These are phyloP conservation scores for Diplodia corticola DNA, from an alignment of 2,329 filamentous ascomycete species.

Conservation along the genomic window DNA sequence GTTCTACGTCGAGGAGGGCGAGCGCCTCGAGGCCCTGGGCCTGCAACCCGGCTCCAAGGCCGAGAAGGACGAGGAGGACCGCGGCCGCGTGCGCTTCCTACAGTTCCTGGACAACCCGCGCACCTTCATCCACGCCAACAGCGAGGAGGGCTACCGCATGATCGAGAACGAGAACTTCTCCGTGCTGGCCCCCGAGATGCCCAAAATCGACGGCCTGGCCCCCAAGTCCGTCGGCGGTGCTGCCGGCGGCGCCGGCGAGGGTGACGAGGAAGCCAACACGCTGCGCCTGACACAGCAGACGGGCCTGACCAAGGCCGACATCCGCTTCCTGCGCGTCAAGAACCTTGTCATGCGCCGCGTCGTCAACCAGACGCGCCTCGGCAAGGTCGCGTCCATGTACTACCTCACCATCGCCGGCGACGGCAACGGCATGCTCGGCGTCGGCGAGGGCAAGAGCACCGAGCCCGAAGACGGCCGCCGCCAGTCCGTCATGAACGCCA, in stretches of 20 bases:
- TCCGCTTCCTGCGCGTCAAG: slow-evolving; percentile 64
- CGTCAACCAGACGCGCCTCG: slow-evolving; percentile 91
- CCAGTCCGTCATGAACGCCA: slow-evolving; percentile 78
- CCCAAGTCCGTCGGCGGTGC: slow-evolving; percentile 35
- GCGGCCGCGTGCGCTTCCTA: slow-evolving; percentile 46
- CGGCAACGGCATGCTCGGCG: slow-evolving; percentile 77
- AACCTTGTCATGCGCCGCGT: slow-evolving; percentile 72
- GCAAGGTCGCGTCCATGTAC: slow-evolving; percentile 81
- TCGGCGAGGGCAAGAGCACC: slow-evolving; percentile 86
- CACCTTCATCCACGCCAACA: slow-evolving; percentile 49
- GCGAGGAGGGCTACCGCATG: slow-evolving; percentile 50
- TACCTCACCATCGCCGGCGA: slow-evolving; percentile 83
- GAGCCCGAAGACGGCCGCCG: slow-evolving; percentile 66
- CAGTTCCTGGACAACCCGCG: slow-evolving; percentile 46
- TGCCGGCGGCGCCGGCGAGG: slow-evolving; percentile 28
- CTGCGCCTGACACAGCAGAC: slow-evolving; percentile 58
- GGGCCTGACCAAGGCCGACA: slow-evolving; percentile 51
- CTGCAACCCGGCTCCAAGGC: background rate
- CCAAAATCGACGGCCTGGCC: slow-evolving; percentile 43
- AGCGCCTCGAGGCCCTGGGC: slow-evolving; percentile 12
- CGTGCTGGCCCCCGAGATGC: slow-evolving; percentile 53
- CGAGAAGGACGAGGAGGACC: slow-evolving; percentile 46
- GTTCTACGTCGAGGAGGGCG: slow-evolving; percentile 17
- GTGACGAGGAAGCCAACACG: slow-evolving; percentile 45
- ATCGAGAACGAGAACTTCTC: slow-evolving; percentile 49